phyloP scores from a whole-genome alignment of 2,329 filamentous ascomycete species.

The Penicillium hesseltinei region DNA sequence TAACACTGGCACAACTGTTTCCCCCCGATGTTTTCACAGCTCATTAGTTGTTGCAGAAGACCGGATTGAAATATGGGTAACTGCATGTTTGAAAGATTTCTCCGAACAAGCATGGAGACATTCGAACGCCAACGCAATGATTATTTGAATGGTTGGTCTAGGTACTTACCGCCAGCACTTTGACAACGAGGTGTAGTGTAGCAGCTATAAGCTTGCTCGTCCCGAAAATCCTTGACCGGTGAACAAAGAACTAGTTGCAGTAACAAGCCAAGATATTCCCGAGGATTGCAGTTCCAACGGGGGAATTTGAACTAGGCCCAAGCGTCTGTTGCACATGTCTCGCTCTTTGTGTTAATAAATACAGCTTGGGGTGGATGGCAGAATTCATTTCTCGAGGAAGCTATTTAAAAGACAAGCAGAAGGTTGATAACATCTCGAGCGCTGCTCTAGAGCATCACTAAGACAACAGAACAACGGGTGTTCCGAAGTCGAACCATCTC shows the following conservation, averaged over 20 bases:
- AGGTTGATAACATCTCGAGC: neutral
- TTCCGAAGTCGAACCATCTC: neutral
- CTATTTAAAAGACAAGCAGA: neutral
- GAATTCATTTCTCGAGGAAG: neutral
- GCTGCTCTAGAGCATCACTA: neutral
- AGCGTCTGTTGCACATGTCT: neutral
- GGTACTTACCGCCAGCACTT: neutral
- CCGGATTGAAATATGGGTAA: neutral
- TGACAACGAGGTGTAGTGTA: neutral
- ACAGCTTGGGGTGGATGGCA: neutral
- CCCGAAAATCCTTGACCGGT: neutral
- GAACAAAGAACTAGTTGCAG: neutral
- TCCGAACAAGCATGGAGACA: neutral
- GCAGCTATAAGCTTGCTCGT: neutral
- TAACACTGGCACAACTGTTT: neutral
- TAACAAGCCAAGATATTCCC: neutral
- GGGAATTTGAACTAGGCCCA: neutral
- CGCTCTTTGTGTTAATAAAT: neutral
- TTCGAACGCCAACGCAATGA: neutral
- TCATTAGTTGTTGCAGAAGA: neutral
- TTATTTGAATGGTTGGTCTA: neutral
- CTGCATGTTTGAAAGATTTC: neutral
- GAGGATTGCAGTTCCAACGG: neutral
- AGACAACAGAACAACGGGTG: neutral
- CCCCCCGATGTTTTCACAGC: neutral